Evolutionary conservation across 768 basidiomycete genomes (phyloP).

Genomic region (Butyriboletus loyo): DNA sequence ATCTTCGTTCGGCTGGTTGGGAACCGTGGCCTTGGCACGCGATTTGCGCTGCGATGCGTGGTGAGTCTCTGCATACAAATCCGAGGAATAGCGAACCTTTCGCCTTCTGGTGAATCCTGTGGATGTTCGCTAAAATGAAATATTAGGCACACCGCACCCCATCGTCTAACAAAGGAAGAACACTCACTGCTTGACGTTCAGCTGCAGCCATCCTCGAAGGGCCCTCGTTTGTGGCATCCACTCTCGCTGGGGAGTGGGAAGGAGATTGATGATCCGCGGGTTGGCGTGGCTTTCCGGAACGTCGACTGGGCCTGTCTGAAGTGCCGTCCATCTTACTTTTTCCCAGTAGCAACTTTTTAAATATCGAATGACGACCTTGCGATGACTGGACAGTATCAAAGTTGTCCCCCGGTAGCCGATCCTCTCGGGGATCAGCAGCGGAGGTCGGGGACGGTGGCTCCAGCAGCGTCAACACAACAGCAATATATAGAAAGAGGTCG

Average conservation of each 20-base stretch:
- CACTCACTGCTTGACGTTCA: neutral
- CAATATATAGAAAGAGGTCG: neutral
- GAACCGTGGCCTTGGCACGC: neutral
- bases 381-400: neutral
- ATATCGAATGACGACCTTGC: neutral
- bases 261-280: neutral
- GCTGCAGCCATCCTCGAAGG: neutral
- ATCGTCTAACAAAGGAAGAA: no score
- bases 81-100: neutral
- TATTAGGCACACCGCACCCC: no score
- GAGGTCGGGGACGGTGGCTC: neutral
- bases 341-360: neutral
- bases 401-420: neutral
- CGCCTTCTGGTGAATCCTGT: rapidly evolving
- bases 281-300: no score
- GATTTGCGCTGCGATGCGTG: neutral
- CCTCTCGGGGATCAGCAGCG: neutral
- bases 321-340: neutral
- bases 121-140: neutral
- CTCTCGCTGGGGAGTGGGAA: neutral
- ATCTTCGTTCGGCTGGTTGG: neutral
- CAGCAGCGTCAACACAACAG: neutral
- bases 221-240: neutral
- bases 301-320: neutral
- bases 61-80: neutral